These are phyloP conservation scores for Globisporangium recalcitrans DNA, from an alignment of 352 stramenopile species.

Conservation along the genomic window DNA sequence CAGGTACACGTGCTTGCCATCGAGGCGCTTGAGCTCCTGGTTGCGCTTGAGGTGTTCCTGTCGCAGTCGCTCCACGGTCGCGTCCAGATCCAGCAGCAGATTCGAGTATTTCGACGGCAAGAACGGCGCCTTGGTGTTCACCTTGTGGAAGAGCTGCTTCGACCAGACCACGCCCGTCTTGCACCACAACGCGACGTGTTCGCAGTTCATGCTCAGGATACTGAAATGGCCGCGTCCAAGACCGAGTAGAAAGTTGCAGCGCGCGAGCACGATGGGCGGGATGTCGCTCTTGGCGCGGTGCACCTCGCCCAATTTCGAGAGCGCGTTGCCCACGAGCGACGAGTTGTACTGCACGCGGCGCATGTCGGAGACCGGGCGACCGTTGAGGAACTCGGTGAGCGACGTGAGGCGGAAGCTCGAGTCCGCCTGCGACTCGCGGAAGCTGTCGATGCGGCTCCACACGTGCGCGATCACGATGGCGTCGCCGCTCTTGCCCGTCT, in stretches of 20 bases:
- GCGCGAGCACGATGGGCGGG: constrained; percentile 62
- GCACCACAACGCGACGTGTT: constrained; percentile 75
- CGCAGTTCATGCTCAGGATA: constrained; percentile 67
- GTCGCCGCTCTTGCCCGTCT: constrained; percentile 29
- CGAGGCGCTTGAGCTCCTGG: constrained; percentile 24
- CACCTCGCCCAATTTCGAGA: constrained; percentile 57
- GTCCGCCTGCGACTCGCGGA: constrained; percentile 59
- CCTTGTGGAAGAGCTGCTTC: constrained; percentile 62
- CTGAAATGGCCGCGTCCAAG: constrained; percentile 65
- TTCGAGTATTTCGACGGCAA: constrained; percentile 30
- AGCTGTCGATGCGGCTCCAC: constrained; percentile 54
- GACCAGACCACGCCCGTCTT: constrained; percentile 70
- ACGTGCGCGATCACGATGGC: constrained; percentile 62
- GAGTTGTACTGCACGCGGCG: constrained; percentile 75
- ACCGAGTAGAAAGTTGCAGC: constrained; percentile 61
- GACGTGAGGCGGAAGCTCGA: constrained; percentile 64
- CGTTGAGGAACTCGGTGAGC: constrained; percentile 65
- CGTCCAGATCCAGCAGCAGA: constrained; percentile 28
- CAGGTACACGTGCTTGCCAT: constrained; percentile 56
- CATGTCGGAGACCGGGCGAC: constrained; percentile 48
- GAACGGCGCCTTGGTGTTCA: constrained; percentile 44
- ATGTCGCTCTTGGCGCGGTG: constrained; percentile 55
- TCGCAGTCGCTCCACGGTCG: constrained; percentile 29
- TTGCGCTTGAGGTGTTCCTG: constrained; percentile 28
- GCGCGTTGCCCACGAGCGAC: constrained; percentile 51